These are phyloP conservation scores for Allium sativum DNA, from an alignment of 106 monocot genomes.

Conservation along the genomic window DNA sequence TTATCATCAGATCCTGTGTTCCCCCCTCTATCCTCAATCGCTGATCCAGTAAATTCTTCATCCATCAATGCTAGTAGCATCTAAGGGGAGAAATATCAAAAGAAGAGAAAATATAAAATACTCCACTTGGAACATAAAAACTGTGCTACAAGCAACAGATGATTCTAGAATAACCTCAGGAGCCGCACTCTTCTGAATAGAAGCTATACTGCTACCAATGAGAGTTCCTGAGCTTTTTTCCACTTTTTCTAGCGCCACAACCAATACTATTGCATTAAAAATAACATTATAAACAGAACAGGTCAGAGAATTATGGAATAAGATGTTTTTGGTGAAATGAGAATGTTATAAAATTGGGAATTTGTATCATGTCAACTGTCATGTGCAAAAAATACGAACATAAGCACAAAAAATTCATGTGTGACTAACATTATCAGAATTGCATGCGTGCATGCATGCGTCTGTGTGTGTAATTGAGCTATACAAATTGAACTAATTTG, in stretches of 20 bases:
- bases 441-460: background rate
- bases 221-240: slow-evolving; percentile 83
- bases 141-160: background rate
- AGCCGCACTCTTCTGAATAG: slow-evolving; percentile 94
- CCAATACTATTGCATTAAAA: slow-evolving; percentile 29
- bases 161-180: slow-evolving; percentile 55
- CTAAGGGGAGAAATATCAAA: slow-evolving; percentile 17
- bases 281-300: too few relatives aligned
- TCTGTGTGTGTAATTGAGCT: background rate
- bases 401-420: background rate
- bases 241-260: slow-evolving; percentile 84
- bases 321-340: background rate
- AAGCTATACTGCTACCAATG: slow-evolving; percentile 84
- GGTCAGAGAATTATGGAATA: slow-evolving; percentile 6
- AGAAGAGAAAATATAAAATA: slow-evolving; percentile 1
- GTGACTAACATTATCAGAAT: background rate
- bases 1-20: slow-evolving; percentile 73
- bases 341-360: background rate
- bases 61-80: slow-evolving; percentile 98
- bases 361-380: background rate
- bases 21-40: slow-evolving; percentile 66
- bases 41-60: slow-evolving; percentile 93
- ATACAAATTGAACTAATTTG: too few relatives aligned
- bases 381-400: background rate
- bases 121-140: background rate